These are phyloP conservation scores for Solanum arcanum DNA, from an alignment of 257 asterid species.

Conservation along the genomic window DNA sequence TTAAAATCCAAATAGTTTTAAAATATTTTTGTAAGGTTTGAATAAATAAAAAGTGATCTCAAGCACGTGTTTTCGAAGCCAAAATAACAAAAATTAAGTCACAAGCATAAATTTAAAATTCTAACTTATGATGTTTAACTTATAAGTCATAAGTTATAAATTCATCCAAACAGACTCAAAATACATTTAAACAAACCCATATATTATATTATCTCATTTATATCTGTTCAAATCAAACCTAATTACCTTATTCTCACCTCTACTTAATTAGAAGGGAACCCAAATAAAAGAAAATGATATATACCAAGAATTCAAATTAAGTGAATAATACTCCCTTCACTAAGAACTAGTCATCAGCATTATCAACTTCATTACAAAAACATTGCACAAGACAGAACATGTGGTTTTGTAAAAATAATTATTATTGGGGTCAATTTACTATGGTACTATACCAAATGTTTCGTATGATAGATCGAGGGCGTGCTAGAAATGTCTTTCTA, in stretches of 20 bases:
- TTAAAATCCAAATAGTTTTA: no score
- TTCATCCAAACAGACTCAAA: background rate
- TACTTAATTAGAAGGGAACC: background rate
- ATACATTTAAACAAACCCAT: background rate
- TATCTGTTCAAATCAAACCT: background rate
- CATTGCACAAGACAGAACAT: slow-evolving; percentile 16
- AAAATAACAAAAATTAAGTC: no score
- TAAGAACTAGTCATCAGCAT: background rate
- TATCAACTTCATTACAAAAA: background rate
- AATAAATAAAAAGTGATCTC: no score
- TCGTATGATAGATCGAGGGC: background rate
- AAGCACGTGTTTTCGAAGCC: no score
- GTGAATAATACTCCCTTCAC: background rate
- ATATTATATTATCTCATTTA: background rate
- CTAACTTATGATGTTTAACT: background rate
- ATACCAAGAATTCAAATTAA: background rate
- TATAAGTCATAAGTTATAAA: background rate
- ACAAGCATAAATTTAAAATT: no score
- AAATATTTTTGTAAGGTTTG: no score
- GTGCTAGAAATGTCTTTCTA: slow-evolving; percentile 1
- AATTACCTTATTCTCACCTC: background rate
- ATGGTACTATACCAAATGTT: background rate
- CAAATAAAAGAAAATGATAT: background rate
- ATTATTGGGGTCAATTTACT: background rate
- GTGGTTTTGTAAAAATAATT: background rate